Evolutionary conservation across 306 rosid species (phyloP), one percentile per base, ranked within the genome.

Genomic region (Potentilla sterilis): DNA sequence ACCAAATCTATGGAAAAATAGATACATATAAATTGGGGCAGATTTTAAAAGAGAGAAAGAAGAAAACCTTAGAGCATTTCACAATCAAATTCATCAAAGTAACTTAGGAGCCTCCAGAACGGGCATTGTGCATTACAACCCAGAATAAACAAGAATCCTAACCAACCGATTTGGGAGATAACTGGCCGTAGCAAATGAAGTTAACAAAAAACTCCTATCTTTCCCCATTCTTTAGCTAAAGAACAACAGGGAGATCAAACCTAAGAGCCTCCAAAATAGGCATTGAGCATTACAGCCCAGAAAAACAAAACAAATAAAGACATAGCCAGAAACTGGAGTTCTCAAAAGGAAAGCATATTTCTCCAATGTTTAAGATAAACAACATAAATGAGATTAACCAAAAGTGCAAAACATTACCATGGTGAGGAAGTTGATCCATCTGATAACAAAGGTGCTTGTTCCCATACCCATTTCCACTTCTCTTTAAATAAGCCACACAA

Each of bases 381-480:
- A 22, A 55, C 13, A 72, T 10, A 66, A 73, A 35, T 42, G 69
- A 12, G 47, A 65, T 38, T 65, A 40, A 38, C 28, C 69, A 38
- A 5, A 63, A n/a, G 34, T 21, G 14, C 44, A 35, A 24, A 80
- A 34, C 75, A 37, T 86, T 86, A 92, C 97, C 96, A 90, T 87
- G 70, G 97, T 90, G 75, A 95, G 96, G 80, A 95, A 89, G 83
- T 95, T 95, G 90, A 95, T 82, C 96, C 97, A 95, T 84, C 97
- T 87, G 80, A 92, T 89, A 19, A 95, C 87, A 83, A 95, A 95
- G 78, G 91, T 92, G 88, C 98, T 95, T 7, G 98, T 90, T 79
- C 97, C 97, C 44, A 90, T 57, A 8, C 96, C 96, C 97, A 95
- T 91, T 69, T 74, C 49, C 43, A 21, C 6, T 19, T 34, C 48